Evolutionary conservation across 495 filamentous ascomycete species (phyloP).

Genomic region (Penicillium bovifimosum): DNA sequence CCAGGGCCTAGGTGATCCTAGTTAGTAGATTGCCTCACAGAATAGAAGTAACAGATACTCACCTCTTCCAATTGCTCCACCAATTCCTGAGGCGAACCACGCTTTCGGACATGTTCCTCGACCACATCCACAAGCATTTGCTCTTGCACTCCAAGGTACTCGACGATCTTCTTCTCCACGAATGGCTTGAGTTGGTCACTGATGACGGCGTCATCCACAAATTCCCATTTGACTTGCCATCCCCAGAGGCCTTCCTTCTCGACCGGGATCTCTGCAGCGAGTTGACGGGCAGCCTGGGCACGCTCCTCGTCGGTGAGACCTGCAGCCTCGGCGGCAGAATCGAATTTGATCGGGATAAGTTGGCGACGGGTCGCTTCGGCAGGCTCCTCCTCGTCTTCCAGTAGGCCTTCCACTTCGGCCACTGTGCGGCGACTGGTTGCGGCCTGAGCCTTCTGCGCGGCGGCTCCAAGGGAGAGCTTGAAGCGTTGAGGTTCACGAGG

Average conservation of each 20-base stretch:
- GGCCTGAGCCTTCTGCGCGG: slow-evolving; percentile 73
- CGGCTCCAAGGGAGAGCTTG: slow-evolving; percentile 88
- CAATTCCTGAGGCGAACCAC: slow-evolving; percentile 69
- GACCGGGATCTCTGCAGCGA: slow-evolving; percentile 85
- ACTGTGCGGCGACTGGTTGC: slow-evolving; percentile 72
- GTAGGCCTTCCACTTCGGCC: slow-evolving; percentile 86
- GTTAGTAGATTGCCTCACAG: slow-evolving; percentile 28
- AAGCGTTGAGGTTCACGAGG: slow-evolving; percentile 77
- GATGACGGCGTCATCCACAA: slow-evolving; percentile 78
- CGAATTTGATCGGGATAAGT: slow-evolving; percentile 89
- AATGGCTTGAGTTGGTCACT: slow-evolving; percentile 87
- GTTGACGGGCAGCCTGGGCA: slow-evolving; percentile 66
- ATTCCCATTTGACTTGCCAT: slow-evolving; percentile 92
- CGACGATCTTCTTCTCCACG: slow-evolving; percentile 96
- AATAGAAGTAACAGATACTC: slow-evolving; percentile 31
- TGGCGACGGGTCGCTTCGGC: slow-evolving; percentile 65
- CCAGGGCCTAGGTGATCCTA: slow-evolving; percentile 57
- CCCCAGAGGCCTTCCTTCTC: slow-evolving; percentile 84
- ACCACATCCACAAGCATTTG: slow-evolving; percentile 92
- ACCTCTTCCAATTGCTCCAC: slow-evolving; percentile 82
- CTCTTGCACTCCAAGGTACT: slow-evolving; percentile 94
- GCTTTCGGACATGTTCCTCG: slow-evolving; percentile 76
- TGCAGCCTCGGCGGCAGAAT: slow-evolving; percentile 61
- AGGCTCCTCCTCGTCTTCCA: slow-evolving; percentile 91
- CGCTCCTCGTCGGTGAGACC: slow-evolving; percentile 80